Conservation (phyloP, 2,329 filamentous ascomycete species). For the Clarireedia paspali region DNA sequence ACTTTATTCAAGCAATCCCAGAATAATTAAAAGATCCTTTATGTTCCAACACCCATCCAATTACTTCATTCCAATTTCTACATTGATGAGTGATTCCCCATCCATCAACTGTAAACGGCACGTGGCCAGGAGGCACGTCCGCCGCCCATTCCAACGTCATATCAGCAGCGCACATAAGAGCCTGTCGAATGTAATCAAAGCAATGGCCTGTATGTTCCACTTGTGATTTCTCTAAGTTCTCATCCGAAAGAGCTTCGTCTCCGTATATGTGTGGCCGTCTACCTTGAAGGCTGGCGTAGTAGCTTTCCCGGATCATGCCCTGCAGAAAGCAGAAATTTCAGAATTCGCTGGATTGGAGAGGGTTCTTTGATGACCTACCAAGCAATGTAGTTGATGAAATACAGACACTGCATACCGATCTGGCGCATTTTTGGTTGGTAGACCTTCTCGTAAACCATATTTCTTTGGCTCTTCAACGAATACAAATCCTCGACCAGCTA, state of each 20-base stretch:
- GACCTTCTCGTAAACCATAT: background rate
- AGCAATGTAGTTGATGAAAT: constrained; percentile 7
- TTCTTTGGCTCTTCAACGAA: background rate
- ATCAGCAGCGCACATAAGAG: constrained; percentile 8
- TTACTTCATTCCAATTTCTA: background rate
- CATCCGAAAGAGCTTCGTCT: background rate
- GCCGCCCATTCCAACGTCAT: constrained; percentile 6
- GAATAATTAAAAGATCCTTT: background rate
- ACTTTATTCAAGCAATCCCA: background rate
- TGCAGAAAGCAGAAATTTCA: background rate
- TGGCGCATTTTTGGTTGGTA: background rate
- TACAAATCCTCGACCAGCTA: background rate
- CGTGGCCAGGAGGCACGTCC: background rate
- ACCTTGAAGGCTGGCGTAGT: background rate
- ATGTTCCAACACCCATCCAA: constrained; percentile 2
- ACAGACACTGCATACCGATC: constrained; percentile 5
- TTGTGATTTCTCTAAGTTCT: background rate
- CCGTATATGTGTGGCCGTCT: background rate
- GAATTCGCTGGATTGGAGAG: background rate
- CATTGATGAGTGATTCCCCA: constrained; percentile 7
- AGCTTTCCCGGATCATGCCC: constrained; percentile 5
- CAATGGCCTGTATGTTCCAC: background rate
- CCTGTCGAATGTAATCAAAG: constrained; percentile 9
- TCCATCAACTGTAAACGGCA: background rate
- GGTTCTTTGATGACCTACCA: background rate